phyloP scores from a whole-genome alignment of 306 rosid species.

The Begonia fuchsioides region DNA sequence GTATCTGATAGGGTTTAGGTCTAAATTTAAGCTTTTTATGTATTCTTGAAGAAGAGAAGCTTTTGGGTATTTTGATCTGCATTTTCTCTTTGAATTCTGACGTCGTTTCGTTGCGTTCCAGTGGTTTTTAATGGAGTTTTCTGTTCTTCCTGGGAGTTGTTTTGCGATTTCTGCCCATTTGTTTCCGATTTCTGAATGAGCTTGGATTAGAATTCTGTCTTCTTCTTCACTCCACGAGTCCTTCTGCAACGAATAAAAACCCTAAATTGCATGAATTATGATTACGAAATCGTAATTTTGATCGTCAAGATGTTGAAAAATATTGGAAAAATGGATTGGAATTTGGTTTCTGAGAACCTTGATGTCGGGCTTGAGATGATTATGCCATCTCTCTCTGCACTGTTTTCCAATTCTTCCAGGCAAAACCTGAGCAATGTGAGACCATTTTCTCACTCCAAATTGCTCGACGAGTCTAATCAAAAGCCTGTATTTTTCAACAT shows the following conservation, averaged over 20 bases:
- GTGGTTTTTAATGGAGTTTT: conserved; percentile 88
- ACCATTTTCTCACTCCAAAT: conserved; percentile 90
- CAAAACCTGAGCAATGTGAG: conserved; percentile 73
- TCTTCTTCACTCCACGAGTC: conserved; percentile 89
- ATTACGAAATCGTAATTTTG: neutral
- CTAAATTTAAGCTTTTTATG: conserved; percentile 69
- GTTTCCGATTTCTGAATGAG: conserved; percentile 78
- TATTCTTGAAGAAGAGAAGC: conserved; percentile 66
- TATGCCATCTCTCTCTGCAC: conserved; percentile 97
- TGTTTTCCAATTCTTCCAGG: conserved; percentile 94
- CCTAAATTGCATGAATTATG: neutral
- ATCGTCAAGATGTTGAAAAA: neutral
- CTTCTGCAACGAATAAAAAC: conserved; percentile 32
- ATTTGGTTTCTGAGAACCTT: conserved; percentile 31
- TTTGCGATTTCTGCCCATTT: conserved; percentile 98
- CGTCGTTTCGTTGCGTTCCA: conserved; percentile 97
- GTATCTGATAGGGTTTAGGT: conserved; percentile 23
- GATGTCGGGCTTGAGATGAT: conserved; percentile 87
- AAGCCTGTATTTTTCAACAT: too few species aligned
- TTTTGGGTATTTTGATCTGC: conserved; percentile 63
- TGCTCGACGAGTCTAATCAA: conserved; percentile 64
- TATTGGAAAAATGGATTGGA: neutral
- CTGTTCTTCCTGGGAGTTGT: conserved; percentile 79
- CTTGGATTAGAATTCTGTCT: conserved; percentile 53
- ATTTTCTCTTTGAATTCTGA: conserved; percentile 72